Evolutionary conservation across 306 rosid genomes (phyloP).

Genomic region (Dryas alaskensis): DNA sequence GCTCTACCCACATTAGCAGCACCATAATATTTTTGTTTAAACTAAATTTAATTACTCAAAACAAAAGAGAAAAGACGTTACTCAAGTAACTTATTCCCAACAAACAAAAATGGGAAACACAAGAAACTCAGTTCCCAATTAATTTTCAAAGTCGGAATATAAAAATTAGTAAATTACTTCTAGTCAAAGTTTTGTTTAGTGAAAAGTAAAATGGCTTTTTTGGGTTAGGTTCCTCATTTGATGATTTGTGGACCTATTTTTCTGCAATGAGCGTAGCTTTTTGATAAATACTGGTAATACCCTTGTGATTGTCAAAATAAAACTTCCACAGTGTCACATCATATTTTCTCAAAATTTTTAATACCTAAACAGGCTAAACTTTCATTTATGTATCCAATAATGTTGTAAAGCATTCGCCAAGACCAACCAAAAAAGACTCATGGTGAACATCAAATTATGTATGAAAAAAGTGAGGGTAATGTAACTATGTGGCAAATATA

Average conservation of each 20-base stretch:
- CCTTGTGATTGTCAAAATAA: too few species aligned
- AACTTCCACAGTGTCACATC: not conserved
- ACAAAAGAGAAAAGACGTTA: not conserved
- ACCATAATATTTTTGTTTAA: not conserved
- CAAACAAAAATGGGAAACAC: too few species aligned
- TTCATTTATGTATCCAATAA: not conserved
- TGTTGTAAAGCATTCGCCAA: not conserved
- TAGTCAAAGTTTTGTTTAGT: too few species aligned
- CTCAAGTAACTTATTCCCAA: too few species aligned
- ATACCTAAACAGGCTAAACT: not conserved
- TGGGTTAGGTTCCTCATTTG: too few species aligned
- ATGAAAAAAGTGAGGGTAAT: not conserved
- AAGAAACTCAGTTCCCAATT: too few species aligned
- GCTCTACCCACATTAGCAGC: not conserved
- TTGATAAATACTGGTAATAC: too few species aligned
- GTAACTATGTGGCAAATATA: not conserved
- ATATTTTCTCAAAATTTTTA: not conserved
- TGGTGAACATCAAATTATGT: not conserved
- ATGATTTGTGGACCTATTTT: not conserved
- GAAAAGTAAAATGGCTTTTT: too few species aligned
- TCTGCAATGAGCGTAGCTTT: too few species aligned
- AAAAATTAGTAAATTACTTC: too few species aligned
- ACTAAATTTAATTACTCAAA: not conserved
- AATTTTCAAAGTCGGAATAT: too few species aligned
- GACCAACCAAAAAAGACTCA: not conserved